These are phyloP conservation scores for Sporisorium iseilematis-ciliati DNA, from an alignment of 1,284 basidiomycete species.

Conservation along the genomic window DNA sequence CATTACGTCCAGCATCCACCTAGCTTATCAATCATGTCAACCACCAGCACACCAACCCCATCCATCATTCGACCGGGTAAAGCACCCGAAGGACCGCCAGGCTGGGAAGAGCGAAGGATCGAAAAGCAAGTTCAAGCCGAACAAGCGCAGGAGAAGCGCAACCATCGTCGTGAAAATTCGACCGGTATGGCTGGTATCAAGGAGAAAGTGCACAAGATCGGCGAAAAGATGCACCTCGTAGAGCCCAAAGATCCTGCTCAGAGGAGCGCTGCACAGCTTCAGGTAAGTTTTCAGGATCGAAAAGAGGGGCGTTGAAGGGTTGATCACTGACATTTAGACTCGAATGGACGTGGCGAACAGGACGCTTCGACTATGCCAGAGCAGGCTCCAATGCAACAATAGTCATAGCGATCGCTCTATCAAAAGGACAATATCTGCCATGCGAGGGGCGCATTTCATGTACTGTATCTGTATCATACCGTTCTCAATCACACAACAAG, in stretches of 20 bases:
- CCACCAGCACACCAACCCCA: slow-evolving; percentile 22
- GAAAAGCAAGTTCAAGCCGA: slow-evolving; percentile 38
- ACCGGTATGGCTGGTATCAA: slow-evolving; percentile 49
- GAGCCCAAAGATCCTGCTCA: slow-evolving; percentile 47
- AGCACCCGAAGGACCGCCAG: slow-evolving; percentile 52
- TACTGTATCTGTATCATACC: no score
- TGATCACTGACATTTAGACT: background rate
- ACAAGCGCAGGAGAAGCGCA: slow-evolving; percentile 30
- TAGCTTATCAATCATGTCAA: slow-evolving; percentile 19
- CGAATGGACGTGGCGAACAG: no score
- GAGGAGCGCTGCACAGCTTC: slow-evolving; percentile 47
- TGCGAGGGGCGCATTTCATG: no score
- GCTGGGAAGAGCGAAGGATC: slow-evolving; percentile 54
- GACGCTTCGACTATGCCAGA: slow-evolving; percentile 58
- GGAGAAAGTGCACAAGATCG: slow-evolving; percentile 54
- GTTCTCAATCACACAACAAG: no score
- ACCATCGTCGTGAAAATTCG: slow-evolving; percentile 37
- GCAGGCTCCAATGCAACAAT: slow-evolving; percentile 27
- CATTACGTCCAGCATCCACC: no score
- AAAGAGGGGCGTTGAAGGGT: no score
- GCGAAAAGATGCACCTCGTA: slow-evolving; percentile 59
- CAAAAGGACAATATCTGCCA: no score
- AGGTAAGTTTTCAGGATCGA: slow-evolving; percentile 28
- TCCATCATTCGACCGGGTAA: slow-evolving; percentile 57
- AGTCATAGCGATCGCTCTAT: background rate